Conservation (phyloP, 371 early-diverging fungal genomes). For the Haplosporangium sp. region DNA sequence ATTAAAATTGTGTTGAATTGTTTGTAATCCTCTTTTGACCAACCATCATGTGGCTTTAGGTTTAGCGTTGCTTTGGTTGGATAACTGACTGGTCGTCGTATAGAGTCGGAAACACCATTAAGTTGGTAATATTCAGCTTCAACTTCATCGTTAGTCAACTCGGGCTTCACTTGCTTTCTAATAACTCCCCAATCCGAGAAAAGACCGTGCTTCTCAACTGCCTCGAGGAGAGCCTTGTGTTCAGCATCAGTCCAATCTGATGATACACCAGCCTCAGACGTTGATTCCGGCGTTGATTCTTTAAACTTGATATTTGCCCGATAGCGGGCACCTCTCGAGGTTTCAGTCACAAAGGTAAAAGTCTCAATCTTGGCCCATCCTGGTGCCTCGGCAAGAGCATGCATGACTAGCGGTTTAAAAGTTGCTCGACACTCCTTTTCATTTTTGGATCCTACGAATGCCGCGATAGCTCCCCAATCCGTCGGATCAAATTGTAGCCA, state of each 20-base stretch:
- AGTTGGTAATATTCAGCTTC: conserved; percentile 46
- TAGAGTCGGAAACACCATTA: conserved; percentile 21
- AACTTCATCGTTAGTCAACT: conserved; percentile 24
- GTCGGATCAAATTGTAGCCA: conserved; percentile 13
- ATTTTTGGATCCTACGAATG: conserved; percentile 1
- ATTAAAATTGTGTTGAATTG: conserved; percentile 30
- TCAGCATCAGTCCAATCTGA: conserved; percentile 33
- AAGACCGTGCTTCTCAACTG: conserved; percentile 41
- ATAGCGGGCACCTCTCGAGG: conserved; percentile 11
- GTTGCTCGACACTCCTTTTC: conserved; percentile 8
- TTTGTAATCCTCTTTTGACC: conserved; percentile 27
- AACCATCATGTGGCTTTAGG: conserved; percentile 21
- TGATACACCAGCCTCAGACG: not conserved
- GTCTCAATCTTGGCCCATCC: conserved; percentile 47
- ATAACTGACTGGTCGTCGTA: not conserved
- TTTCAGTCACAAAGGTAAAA: conserved; percentile 22
- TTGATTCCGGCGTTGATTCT: not conserved
- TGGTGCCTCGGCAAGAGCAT: conserved; percentile 31
- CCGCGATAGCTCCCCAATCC: conserved; percentile 20
- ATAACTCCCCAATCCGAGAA: conserved; percentile 42
- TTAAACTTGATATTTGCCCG: not conserved
- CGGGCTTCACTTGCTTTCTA: conserved; percentile 36
- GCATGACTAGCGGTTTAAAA: conserved; percentile 16
- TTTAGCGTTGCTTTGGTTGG: not conserved
- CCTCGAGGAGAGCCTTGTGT: conserved; percentile 31